Conservation (phyloP, 2,329 filamentous ascomycete genomes). For the Penicillium thymicola region DNA sequence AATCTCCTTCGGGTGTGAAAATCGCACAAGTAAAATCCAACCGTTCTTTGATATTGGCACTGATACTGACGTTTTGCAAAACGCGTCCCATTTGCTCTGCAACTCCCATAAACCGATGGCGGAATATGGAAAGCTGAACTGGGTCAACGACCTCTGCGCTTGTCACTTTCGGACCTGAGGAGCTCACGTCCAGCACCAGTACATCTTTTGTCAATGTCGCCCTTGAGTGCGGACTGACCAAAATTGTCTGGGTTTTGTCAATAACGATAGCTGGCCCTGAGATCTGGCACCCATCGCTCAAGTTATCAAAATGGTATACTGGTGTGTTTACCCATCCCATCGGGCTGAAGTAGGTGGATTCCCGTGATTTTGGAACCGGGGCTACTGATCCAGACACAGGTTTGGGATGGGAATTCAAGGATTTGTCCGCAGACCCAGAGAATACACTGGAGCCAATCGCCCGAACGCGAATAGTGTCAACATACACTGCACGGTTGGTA, state of each 20-base stretch:
- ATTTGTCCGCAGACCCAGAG: not conserved
- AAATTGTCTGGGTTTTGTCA: constrained; percentile 45
- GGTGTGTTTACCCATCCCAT: constrained; percentile 6
- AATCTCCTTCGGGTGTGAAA: constrained; percentile 67
- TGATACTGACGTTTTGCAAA: constrained; percentile 64
- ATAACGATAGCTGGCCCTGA: constrained; percentile 27
- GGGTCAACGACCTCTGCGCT: constrained; percentile 62
- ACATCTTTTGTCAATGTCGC: constrained; percentile 37
- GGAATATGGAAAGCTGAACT: constrained; percentile 73
- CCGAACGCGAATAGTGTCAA: constrained; percentile 40
- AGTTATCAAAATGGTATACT: not conserved
- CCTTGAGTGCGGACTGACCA: constrained; percentile 36
- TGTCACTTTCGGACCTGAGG: constrained; percentile 1
- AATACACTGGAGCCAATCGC: constrained; percentile 4
- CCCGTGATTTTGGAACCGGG: not conserved
- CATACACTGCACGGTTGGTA: constrained; percentile 31
- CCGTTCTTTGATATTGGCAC: constrained; percentile 79
- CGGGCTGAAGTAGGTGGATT: not conserved
- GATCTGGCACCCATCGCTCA: not conserved
- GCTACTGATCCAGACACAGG: not conserved
- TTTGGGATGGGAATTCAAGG: not conserved
- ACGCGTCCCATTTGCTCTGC: constrained; percentile 79
- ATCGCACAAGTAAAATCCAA: constrained; percentile 78
- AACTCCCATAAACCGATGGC: constrained; percentile 78
- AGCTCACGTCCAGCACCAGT: constrained; percentile 33